Conservation (phyloP, 306 rosid species). For the Luffa acutangula region DNA sequence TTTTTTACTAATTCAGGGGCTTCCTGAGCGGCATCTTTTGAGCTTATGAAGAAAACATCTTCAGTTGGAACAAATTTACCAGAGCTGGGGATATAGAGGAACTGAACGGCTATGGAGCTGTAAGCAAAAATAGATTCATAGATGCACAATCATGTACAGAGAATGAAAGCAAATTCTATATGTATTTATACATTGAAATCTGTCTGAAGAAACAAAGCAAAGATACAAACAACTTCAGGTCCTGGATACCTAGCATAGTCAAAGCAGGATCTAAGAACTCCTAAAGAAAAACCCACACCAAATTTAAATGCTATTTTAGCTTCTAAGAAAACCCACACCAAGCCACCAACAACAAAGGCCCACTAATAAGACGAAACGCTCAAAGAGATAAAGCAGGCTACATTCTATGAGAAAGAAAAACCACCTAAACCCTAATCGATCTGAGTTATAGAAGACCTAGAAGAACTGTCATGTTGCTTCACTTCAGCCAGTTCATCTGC, state of each 20-base stretch:
- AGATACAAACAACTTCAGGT: not conserved
- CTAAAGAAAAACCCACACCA: not conserved
- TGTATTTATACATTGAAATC: not conserved
- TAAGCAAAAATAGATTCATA: not conserved
- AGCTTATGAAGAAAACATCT: not conserved
- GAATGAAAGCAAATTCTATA: not conserved
- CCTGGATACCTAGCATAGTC: not conserved
- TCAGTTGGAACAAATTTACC: not conserved
- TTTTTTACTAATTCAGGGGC: not conserved
- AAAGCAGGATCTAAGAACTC: not conserved
- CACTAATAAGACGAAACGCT: not conserved
- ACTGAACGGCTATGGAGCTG: not conserved
- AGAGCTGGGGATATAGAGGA: not conserved
- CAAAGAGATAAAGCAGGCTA: not conserved
- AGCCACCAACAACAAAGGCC: not conserved
- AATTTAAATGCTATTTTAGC: not conserved
- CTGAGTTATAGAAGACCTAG: not conserved
- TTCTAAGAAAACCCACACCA: not conserved
- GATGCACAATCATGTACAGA: not conserved
- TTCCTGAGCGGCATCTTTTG: not conserved
- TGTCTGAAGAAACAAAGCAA: not conserved
- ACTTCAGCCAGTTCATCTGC: slow-evolving; percentile 12
- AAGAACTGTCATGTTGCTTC: slow-evolving; percentile 4
- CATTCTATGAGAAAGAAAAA: not conserved
- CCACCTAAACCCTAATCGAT: not conserved